Conservation (phyloP, 2,329 filamentous ascomycete genomes). For the Xylariaceae sp. region DNA sequence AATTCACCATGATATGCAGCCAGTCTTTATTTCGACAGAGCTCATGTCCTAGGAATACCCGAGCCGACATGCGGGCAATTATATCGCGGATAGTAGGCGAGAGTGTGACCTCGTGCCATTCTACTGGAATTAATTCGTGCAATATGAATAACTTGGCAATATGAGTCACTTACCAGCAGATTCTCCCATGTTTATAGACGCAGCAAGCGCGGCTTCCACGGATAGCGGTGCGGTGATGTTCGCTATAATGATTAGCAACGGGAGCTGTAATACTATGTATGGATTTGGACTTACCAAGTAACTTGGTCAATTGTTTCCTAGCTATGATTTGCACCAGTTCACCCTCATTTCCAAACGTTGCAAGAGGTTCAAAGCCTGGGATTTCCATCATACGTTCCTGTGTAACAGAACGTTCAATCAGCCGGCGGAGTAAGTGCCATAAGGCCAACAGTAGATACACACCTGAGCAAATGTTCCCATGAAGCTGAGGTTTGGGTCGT, state of each 20-base stretch:
- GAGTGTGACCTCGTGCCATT: constrained; percentile 49
- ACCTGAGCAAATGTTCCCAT: constrained; percentile 14
- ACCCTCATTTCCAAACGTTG: neutral
- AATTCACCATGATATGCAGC: constrained; percentile 49
- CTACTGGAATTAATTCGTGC: constrained; percentile 33
- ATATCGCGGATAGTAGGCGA: constrained; percentile 43
- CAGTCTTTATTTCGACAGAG: constrained; percentile 52
- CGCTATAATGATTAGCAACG: constrained; percentile 16
- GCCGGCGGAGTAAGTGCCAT: neutral
- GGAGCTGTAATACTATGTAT: neutral
- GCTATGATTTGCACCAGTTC: constrained; percentile 18
- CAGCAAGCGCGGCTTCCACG: constrained; percentile 24
- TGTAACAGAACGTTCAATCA: neutral
- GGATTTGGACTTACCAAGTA: constrained; percentile 6
- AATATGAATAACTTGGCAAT: neutral
- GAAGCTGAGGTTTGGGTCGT: constrained; percentile 19
- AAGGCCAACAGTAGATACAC: neutral
- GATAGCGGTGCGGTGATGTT: constrained; percentile 27
- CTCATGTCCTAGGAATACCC: constrained; percentile 53
- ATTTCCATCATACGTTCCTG: constrained; percentile 22
- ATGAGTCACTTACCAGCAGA: constrained; percentile 23
- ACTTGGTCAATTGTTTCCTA: constrained; percentile 25
- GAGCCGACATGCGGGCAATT: constrained; percentile 53
- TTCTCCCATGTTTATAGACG: constrained; percentile 19
- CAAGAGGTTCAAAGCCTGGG: constrained; percentile 24